Conservation (phyloP, 2,329 filamentous ascomycete species). For the Annulohypoxylon truncatum region DNA sequence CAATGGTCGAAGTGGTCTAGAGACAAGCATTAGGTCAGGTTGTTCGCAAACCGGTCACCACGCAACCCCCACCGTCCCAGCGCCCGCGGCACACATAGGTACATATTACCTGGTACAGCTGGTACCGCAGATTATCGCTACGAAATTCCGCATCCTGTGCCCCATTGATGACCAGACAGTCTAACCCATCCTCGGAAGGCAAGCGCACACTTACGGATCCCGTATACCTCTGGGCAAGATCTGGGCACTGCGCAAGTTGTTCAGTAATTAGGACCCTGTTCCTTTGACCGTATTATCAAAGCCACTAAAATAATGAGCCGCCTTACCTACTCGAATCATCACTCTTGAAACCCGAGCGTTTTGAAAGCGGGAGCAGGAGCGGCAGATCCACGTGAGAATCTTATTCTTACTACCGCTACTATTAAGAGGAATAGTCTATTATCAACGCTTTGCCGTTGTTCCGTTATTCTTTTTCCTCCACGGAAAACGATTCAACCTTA, state of each 20-base stretch:
- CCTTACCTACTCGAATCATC: constrained; percentile 13
- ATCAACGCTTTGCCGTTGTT: constrained; percentile 1
- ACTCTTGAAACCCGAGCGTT: constrained; percentile 26
- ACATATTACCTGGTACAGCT: not conserved
- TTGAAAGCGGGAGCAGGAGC: constrained; percentile 16
- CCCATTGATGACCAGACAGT: constrained; percentile 20
- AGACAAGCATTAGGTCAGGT: constrained; percentile 1
- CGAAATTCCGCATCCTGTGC: constrained; percentile 18
- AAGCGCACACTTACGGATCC: not conserved
- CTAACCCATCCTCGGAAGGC: constrained; percentile 25
- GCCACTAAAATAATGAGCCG: constrained; percentile 31
- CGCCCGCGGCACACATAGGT: not conserved
- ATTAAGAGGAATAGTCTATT: constrained; percentile 8
- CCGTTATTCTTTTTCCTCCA: not conserved
- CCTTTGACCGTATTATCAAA: constrained; percentile 25
- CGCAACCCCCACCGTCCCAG: not conserved
- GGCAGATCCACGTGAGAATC: constrained; percentile 36
- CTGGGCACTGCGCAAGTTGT: not conserved
- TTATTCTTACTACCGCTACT: constrained; percentile 28
- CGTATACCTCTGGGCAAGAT: not conserved
- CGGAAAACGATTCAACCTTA: constrained; percentile 11
- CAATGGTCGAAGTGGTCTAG: constrained; percentile 9
- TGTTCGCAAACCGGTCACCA: not conserved
- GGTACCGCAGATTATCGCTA: constrained; percentile 15
- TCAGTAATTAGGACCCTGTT: constrained; percentile 4